Evolutionary conservation across 176 grass and related monocot genomes (phyloP), one percentile per base, ranked within the genome.

Genomic region (Ampelocalamus luodianensis): DNA sequence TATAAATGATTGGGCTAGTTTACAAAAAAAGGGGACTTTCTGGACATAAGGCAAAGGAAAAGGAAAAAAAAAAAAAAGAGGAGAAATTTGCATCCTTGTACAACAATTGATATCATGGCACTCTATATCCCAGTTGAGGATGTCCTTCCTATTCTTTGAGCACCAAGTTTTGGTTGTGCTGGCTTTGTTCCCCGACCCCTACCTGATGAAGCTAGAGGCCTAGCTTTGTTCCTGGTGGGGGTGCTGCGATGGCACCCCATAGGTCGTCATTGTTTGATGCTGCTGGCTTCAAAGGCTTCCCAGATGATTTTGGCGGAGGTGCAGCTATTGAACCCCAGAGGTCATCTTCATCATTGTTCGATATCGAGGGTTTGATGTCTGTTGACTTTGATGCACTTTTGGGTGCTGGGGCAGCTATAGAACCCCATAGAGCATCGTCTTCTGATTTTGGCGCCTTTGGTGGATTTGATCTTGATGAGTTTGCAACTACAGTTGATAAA

Each of bases 311-410:
- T 10, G 97, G 97, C 29, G 85, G 78, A 24, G 91, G 78, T 16
- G 90, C 93, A 22, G 93, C 97, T 86, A 99, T 96, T 44, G 93
- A 91, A 78, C 97, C 97, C 97, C 97, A 96, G 16, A 96, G 72
- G 80, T 94, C 91, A 84, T 99, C 97, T 0, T 79, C 90, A 3
- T 89, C 63, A 63, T 79, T 89, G 62, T 86, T 76, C 2, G 88
- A 83, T 15, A 81, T 82, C n/a, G 85, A 88, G 9, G 85, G 77
- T 82, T 89, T 95, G 24, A 79, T 68, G 67, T 93, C 90, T 89
- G 86, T 29, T 63, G 74, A 66, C 43, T 89, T 94, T 4, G 78
- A 50, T 71, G 74, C 34, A 45, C 66, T 88, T 85, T 90, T 99
- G 29, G 86, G 88, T 61, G 82, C 91, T 5, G 91, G 86, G 51